A percentile compares a stretch with the other conserved stretches of the same genome.
Conservation (phyloP, 2,329 filamentous ascomycete genomes). For the Diaporthe velutina region DNA sequence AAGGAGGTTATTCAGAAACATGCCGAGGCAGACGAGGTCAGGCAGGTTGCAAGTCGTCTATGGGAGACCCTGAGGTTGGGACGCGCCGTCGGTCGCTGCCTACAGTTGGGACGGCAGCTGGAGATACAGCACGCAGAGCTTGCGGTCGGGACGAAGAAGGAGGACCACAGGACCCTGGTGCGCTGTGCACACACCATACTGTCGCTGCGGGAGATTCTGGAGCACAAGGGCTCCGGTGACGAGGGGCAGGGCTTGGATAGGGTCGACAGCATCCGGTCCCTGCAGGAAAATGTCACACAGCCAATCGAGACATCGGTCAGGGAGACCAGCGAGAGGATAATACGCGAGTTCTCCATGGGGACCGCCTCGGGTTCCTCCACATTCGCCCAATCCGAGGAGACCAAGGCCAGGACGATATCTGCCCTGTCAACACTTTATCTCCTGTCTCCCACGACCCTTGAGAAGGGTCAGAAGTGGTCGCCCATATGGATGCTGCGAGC, state of each 20-base stretch:
- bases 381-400: constrained; percentile 78
- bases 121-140: constrained; percentile 87
- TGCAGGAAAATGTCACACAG: constrained; percentile 75
- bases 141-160: constrained; percentile 61
- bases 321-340: constrained; percentile 79
- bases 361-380: constrained; percentile 52
- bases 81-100: constrained; percentile 80
- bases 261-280: constrained; percentile 77
- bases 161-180: constrained; percentile 85
- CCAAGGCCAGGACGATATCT: constrained; percentile 78
- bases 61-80: constrained; percentile 85
- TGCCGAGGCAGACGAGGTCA: constrained; percentile 86
- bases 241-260: constrained; percentile 83
- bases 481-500: constrained; percentile 81
- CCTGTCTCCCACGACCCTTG: constrained; percentile 75
- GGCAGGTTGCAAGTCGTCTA: constrained; percentile 80
- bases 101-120: constrained; percentile 86
- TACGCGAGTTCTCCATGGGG: constrained; percentile 87
- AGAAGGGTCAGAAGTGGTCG: constrained; percentile 67
- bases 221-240: constrained; percentile 74
- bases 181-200: constrained; percentile 85
- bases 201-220: constrained; percentile 79
- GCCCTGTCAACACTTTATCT: constrained; percentile 84
- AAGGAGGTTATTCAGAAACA: constrained; percentile 89
- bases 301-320: constrained; percentile 82